Conservation (phyloP, 768 basidiomycete genomes). For the Trametes cingulata region DNA sequence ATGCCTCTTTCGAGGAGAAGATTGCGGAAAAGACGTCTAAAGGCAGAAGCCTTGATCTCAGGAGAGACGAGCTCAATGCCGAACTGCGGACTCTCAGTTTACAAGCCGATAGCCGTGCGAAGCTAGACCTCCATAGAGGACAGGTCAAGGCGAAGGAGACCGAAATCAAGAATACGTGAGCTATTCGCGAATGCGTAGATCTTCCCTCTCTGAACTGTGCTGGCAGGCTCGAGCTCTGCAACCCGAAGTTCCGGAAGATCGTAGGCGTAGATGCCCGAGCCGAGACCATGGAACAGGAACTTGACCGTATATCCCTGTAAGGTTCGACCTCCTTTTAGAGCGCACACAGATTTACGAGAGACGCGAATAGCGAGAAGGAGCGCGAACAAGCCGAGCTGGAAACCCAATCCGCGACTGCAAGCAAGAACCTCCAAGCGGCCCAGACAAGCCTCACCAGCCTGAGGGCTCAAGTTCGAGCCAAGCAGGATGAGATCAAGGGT, state of each 20-base stretch:
- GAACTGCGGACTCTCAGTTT: conserved; percentile 72
- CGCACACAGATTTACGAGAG: background rate
- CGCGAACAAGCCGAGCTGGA: conserved; percentile 54
- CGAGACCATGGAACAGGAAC: conserved; percentile 73
- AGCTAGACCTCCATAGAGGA: conserved; percentile 68
- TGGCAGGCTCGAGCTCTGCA: conserved; percentile 62
- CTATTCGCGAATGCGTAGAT: conserved; percentile 8
- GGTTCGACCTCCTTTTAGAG: conserved; percentile 26
- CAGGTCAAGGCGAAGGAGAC: conserved; percentile 64
- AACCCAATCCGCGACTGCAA: conserved; percentile 43
- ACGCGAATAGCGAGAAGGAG: conserved; percentile 61
- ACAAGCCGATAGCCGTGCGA: conserved; percentile 82
- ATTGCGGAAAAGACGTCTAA: conserved; percentile 55
- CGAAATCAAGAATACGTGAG: conserved; percentile 72
- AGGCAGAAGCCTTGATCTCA: conserved; percentile 63
- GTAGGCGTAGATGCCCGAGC: conserved; percentile 58
- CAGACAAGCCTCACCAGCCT: conserved; percentile 63
- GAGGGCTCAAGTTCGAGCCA: conserved; percentile 60
- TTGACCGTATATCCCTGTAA: conserved; percentile 60
- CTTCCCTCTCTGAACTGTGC: background rate
- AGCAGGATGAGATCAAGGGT: conserved; percentile 68
- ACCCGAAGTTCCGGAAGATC: conserved; percentile 62
- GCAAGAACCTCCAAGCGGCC: conserved; percentile 59
- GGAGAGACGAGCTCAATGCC: conserved; percentile 63
- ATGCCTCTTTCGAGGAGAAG: conserved; percentile 65